Conservation (phyloP, 495 filamentous ascomycete genomes). For the Xylaria nigripes region DNA sequence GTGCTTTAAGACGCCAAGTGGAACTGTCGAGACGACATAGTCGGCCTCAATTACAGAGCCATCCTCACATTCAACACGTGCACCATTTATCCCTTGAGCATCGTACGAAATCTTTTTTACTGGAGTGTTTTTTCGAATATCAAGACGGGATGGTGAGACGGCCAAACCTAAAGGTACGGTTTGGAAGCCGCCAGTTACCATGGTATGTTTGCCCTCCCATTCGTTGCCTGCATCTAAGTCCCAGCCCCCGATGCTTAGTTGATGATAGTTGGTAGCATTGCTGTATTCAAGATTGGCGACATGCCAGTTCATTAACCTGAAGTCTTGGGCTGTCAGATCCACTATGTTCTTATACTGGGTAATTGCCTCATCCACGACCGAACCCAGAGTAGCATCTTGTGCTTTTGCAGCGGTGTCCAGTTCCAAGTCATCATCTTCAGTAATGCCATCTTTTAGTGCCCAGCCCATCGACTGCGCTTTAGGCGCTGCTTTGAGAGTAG, state of each 20-base stretch:
- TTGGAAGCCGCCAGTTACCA: conserved; percentile 87
- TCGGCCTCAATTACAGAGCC: conserved; percentile 74
- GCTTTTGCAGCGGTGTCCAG: conserved; percentile 56
- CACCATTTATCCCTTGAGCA: conserved; percentile 22
- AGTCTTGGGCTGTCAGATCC: conserved; percentile 74
- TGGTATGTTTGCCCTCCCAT: conserved; percentile 87
- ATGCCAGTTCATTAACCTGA: conserved; percentile 94
- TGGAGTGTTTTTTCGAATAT: conserved; percentile 60
- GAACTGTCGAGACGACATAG: conserved; percentile 77
- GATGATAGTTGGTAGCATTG: conserved; percentile 78
- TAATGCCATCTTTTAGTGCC: conserved; percentile 57
- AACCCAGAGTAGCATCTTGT: conserved; percentile 66
- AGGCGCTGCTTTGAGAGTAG: conserved; percentile 53
- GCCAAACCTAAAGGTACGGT: conserved; percentile 79
- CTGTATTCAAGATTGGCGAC: conserved; percentile 97
- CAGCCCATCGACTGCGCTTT: conserved; percentile 76
- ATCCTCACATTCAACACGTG: conserved; percentile 68
- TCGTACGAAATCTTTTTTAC: conserved; percentile 24
- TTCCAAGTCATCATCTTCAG: conserved; percentile 59
- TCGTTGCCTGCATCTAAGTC: conserved; percentile 97
- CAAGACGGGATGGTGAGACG: conserved; percentile 65
- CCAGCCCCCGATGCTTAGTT: conserved; percentile 85
- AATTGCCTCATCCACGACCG: conserved; percentile 82
- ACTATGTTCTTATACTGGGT: conserved; percentile 78
- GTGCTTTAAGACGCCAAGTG: conserved; percentile 83